Base-by-base conservation (phyloP, 140 eudicot species). In the Senecio squalidus region DNA sequence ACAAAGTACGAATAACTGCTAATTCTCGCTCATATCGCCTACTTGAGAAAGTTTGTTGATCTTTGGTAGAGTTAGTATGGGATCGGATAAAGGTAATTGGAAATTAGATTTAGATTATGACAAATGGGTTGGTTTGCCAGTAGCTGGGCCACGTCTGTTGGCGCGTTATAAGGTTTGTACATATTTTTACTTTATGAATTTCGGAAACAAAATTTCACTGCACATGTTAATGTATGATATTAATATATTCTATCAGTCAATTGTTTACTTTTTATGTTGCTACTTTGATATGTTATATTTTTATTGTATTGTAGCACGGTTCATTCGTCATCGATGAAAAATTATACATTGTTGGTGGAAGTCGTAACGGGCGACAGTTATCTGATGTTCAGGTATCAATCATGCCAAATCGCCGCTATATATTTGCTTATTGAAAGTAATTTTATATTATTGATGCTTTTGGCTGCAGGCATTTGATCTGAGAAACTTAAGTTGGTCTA, bases 361-460 rank as follows among this genome's bases (percentile, higher is more conserved):
- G 87, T 66, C 95, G 97, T 49, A 89, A 89, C 68, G 97, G 97
- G 61, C 81, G 97, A 36, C 75, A 78, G 59, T 67, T 89, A 68
- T 77, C 89, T 31, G 95, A 89, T 78, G 47, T 85, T 58, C 95
- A 89, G 97, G 95, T 89, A 76, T 30, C 29, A n/a, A 34, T 23
- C 41, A 47, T 47, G 62, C 20, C 66, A 38, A 49, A 6, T 56
- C 52, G n/a, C 31, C 57, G 9, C 22, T 18, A 4, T 18, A 36
- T 73, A 43, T 36, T 52, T 17, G 17, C 47, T 33, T 24, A 33
- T 60, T 51, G n/a, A 34, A 39, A 34, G 43, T 61, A 51, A 21
- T 43, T 62, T 1, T 57, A n/a, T 63, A 34, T 47, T 13, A 14
- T 41, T n/a, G 7, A n/a, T n/a, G 60, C 11, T 50, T 53, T 15